Evolutionary conservation across 2,329 filamentous ascomycete genomes (phyloP), one percentile per base, ranked within the genome.

Genomic region (Penicillium sp.): DNA sequence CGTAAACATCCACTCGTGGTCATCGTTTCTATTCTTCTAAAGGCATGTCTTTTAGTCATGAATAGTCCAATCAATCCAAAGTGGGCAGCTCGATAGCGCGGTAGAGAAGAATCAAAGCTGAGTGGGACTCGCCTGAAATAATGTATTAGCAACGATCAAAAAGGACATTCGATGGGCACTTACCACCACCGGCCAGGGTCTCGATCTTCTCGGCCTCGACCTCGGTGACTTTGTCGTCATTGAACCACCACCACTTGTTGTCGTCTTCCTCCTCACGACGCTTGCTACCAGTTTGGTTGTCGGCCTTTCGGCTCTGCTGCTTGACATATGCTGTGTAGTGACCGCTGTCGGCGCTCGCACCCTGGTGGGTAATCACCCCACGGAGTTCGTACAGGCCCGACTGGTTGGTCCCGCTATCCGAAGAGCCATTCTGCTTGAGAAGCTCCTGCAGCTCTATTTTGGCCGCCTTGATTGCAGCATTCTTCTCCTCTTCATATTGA

Each of bases 201-300:
- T 93, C 90, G 64, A 99, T 96, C 81, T 96, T 95, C 68, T 98
- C 93, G 26, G 86, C 81, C 16, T 91, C 87, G 27, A 99, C 95
- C 79, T 99, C 95, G 14, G 89, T 87, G 33, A 99, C 95, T 80
- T 92, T 96, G 72, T 99, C 93, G 69, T 99, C 95, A 75, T 99
- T 98, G 83, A 99, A 99, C 93, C 95, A 99, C 93, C 95, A 99
- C 95, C 95, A 99, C 69, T 92, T 96, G 71, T 92, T 96, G 71
- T 96, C 92, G 71, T 96, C 92, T 71, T 96, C 92, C 69, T 90
- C 87, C 53, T 85, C 86, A 6, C 64, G 62, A 46, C 65, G 65
- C 80, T 92, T 91, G 64, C 91, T 92, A 21, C 72, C 72, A 21
- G 88, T 91, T 69, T 87, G 86, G 16, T 88, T 82, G 54, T 75